These are phyloP conservation scores for Gentiana macrophylla DNA, from an alignment of 257 asterid genomes.

Conservation along the genomic window DNA sequence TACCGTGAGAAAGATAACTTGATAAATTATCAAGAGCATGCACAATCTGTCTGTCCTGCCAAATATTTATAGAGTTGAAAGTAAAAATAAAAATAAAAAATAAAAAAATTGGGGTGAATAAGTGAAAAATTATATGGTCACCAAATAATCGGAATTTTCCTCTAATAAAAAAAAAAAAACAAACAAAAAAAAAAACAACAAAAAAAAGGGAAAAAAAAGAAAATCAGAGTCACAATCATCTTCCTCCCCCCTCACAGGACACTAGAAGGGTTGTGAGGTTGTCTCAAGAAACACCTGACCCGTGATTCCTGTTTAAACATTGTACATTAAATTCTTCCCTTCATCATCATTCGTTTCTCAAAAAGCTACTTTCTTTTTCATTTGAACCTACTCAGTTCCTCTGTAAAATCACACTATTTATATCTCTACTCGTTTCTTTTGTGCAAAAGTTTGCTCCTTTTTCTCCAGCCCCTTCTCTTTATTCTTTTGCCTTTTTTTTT, in stretches of 20 bases:
- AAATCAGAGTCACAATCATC: conserved; percentile 2
- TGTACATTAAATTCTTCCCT: conserved; percentile 19
- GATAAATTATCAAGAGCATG: too few relatives aligned
- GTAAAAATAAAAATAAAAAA: too few relatives aligned
- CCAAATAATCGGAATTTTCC: too few relatives aligned
- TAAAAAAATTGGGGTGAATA: too few relatives aligned
- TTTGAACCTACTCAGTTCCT: not conserved
- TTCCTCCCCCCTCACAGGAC: not conserved
- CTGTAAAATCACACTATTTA: not conserved
- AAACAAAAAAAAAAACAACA: too few relatives aligned
- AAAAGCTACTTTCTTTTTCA: not conserved
- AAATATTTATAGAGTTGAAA: too few relatives aligned
- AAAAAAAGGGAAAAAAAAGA: too few relatives aligned
- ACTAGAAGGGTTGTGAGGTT: conserved; percentile 4
- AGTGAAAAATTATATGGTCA: too few relatives aligned
- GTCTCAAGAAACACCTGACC: conserved; percentile 56
- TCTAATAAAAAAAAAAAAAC: too few relatives aligned
- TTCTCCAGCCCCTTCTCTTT: not conserved
- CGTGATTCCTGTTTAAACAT: conserved; percentile 24
- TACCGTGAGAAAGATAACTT: too few relatives aligned
- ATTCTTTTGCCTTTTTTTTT: not conserved
- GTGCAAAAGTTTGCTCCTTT: conserved; percentile 2
- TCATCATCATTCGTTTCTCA: conserved; percentile 5
- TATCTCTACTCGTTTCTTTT: conserved; percentile 5
- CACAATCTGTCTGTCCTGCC: too few relatives aligned